Base-by-base conservation (phyloP, 1,139 yeast species). In the Scheffersomyces parashehatae region DNA sequence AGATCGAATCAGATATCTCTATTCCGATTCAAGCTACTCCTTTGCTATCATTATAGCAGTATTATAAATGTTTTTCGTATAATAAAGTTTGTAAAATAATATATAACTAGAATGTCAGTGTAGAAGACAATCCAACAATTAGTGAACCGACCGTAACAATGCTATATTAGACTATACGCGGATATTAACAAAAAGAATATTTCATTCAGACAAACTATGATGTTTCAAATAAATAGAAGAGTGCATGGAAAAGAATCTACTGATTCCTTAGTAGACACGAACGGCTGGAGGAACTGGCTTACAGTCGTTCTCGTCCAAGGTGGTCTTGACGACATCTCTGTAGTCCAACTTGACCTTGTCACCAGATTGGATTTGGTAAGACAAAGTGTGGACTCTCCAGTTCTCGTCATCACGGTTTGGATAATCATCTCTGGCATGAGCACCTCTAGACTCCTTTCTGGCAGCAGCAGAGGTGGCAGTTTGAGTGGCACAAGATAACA, bases 381-480 rank as follows among this genome's bases (percentile, higher is more conserved):
- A 88, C 65, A 93, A 77, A 41, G 97, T 82, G 74, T 93, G 99
- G 78, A 93, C 93, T 95, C 90, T 89, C 99, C 99, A 93, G 78
- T 89, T 77, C 49, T 65, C 90, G 67, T 93, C 99, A 64, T 93
- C 96, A 83, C 99, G 89, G 50, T 83, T 85, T 62, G 95, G 97
- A 77, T 71, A 91, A 70, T 93, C 99, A 71, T 93, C 99, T 78
- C 98, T 87, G 52, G 99, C 98, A 64, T 93, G 99, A 42, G 99
- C 99, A 77, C 99, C 99, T 80, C 99, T 89, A 39, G 97, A 90
- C 77, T 93, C 99, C 63, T 77, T 85, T 81, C 99, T 88, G 46
- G 90, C 96, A 51, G 95, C 91, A 42, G 99, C 99, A 49, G 96
- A 83, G 55, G 75, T 75, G 38, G 98, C 98, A 43, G 98, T 91